Base-by-base conservation (phyloP, 495 filamentous ascomycete genomes). In the Lasiosphaeria ovina region DNA sequence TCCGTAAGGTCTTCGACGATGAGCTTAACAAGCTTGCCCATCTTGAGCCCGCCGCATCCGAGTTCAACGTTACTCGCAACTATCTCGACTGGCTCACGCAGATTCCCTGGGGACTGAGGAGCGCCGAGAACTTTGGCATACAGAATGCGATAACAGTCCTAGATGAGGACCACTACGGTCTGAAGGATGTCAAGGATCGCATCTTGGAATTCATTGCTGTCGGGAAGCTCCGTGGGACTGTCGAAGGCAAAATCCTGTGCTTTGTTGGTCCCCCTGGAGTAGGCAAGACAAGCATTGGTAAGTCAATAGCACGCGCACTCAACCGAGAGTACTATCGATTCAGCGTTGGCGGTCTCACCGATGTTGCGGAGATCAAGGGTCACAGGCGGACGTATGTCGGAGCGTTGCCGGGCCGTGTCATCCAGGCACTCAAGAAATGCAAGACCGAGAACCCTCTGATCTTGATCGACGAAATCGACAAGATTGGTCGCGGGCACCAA, bases 291-390 rank as follows among this genome's bases (percentile, higher is more conserved):
- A 96, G 91, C 73, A 98, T 99, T 67, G 95, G 95, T 65, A 99
- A 99, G 72, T 96, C 91, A 4, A 96, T 99, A 70, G 95, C 95
- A 16, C 85, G 93, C 42, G 95, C 95, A 34, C 78, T 99, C 57
- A 96, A 96, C 72, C 81, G 95, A 38, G 88, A 98, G 71, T 99
- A 98, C 76, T 98, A 98, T 79, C 83, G 95, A 55, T 98, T 99
- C 79, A 96, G 92, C 61, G 95, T 99, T 14, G 95, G 95, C 64
- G 95, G 95, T 59, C 81, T 99, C 58, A 92, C 92, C 11, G 95
- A 99, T 76, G 95, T 98, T 64, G 94, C 95, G n/a, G 95, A 99
- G 73, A 97, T 99, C 76, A 99, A 99, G 80, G 95, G 95, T 49
- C 95, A 99, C 70, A 83, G 95, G 61, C 81, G 95, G 64, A 99